A percentile compares a stretch with the other conserved stretches of the same genome.
Conservation (phyloP, 148 eudicot genomes). For the Oxyria digyna region DNA sequence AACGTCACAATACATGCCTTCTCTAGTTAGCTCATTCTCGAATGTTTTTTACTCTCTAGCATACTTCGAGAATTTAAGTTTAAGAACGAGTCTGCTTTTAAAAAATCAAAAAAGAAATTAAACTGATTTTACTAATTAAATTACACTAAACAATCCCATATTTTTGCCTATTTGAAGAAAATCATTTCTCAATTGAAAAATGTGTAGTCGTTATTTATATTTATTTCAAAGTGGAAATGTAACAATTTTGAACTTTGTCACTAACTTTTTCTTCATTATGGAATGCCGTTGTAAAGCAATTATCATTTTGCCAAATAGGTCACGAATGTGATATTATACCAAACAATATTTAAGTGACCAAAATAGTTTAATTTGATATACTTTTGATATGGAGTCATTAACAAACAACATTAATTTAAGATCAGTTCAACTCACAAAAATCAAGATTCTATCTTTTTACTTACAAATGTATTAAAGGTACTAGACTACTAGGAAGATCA, state of each 20-base stretch:
- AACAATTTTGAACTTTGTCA: background rate
- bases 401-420: background rate
- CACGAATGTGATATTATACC: background rate
- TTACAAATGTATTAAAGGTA: background rate
- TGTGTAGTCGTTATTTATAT: too few relatives aligned
- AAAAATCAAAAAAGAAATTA: background rate
- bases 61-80: too few relatives aligned
- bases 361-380: background rate
- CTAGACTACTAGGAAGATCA: too few relatives aligned
- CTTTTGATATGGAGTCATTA: background rate
- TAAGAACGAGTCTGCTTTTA: too few relatives aligned
- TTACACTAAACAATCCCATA: too few relatives aligned
- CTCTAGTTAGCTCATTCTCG: too few relatives aligned
- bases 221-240: background rate
- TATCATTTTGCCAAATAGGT: background rate
- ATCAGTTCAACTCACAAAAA: background rate
- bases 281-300: background rate
- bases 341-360: background rate
- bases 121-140: background rate
- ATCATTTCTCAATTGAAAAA: background rate
- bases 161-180: too few relatives aligned
- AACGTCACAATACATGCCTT: too few relatives aligned
- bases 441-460: background rate
- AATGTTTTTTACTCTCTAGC: too few relatives aligned
- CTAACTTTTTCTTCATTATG: background rate